Conservation (phyloP, 768 basidiomycete genomes). For the Tylopilus balloui region DNA sequence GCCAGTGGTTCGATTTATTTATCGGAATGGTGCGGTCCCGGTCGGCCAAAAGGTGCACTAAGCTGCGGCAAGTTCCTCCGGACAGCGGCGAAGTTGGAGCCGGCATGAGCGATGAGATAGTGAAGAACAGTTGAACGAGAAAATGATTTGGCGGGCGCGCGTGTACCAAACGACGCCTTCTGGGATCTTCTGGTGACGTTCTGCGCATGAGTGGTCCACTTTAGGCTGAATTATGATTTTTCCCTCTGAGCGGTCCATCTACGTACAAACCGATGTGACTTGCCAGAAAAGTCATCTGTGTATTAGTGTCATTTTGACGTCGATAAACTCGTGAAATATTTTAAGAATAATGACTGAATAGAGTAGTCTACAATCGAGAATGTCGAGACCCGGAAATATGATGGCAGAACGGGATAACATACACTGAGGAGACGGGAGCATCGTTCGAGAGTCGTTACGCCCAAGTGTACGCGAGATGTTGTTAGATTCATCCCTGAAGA, state of each 20-base stretch:
- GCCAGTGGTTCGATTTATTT: not conserved
- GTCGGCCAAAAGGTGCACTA: not conserved
- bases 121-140: not conserved
- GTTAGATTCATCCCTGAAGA: too few relatives aligned
- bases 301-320: not conserved
- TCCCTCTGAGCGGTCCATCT: not conserved
- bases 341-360: not conserved
- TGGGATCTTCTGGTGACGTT: not conserved
- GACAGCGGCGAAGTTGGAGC: not conserved
- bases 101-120: not conserved
- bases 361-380: constrained; percentile 2
- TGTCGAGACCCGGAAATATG: not conserved
- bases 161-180: not conserved
- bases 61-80: not conserved
- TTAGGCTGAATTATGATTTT: too few relatives aligned
- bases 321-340: not conserved
- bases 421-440: not conserved
- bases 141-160: not conserved
- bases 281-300: not conserved
- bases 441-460: too few relatives aligned
- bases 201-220: not conserved
- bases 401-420: constrained; percentile 1
- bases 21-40: not conserved
- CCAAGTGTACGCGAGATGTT: not conserved
- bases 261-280: too few relatives aligned